Percentiles rank a stretch among this genome's conserved stretches.
Conservation (phyloP, 352 stramenopile genomes). For the Globisporangium paddicum region DNA sequence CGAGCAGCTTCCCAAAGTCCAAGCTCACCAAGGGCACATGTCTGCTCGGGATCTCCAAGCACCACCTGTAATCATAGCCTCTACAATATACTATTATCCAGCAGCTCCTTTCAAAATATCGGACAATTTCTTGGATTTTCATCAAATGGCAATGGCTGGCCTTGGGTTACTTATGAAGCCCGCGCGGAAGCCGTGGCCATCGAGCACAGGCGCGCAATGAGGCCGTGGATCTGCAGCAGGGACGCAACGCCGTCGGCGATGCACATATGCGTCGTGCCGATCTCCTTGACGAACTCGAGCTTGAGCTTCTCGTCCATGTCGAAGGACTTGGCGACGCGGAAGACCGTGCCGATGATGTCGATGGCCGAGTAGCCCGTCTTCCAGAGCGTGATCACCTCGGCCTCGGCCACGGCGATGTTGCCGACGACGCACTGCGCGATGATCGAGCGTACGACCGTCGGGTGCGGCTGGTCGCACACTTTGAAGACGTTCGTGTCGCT, state of each 20-base stretch:
- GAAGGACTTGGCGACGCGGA: slow-evolving; percentile 92
- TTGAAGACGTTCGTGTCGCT: slow-evolving; percentile 96
- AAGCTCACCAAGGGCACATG: slow-evolving; percentile 74
- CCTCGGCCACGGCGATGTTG: slow-evolving; percentile 83
- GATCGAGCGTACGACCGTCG: slow-evolving; percentile 71
- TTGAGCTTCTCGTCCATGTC: slow-evolving; percentile 83
- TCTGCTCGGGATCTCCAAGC: slow-evolving; percentile 72
- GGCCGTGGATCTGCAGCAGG: slow-evolving; percentile 93
- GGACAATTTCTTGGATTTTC: too few relatives aligned
- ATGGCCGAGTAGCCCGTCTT: slow-evolving; percentile 92
- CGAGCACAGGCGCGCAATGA: slow-evolving; percentile 78
- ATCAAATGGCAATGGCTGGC: too few relatives aligned
- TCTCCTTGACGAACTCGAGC: slow-evolving; percentile 90
- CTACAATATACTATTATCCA: too few relatives aligned
- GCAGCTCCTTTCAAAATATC: too few relatives aligned
- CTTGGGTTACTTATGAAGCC: too few relatives aligned
- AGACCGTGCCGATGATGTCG: slow-evolving; percentile 98
- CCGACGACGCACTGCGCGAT: slow-evolving; percentile 63
- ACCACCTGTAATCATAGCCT: slow-evolving; percentile 53
- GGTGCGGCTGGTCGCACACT: slow-evolving; percentile 96
- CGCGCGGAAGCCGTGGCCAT: slow-evolving; percentile 30
- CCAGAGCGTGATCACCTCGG: slow-evolving; percentile 66
- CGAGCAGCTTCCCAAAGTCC: slow-evolving; percentile 54
- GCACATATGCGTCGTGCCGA: slow-evolving; percentile 90
- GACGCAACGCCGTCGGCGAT: slow-evolving; percentile 92